phyloP scores from a whole-genome alignment of 768 basidiomycete species.

The Trametes cubensis region DNA sequence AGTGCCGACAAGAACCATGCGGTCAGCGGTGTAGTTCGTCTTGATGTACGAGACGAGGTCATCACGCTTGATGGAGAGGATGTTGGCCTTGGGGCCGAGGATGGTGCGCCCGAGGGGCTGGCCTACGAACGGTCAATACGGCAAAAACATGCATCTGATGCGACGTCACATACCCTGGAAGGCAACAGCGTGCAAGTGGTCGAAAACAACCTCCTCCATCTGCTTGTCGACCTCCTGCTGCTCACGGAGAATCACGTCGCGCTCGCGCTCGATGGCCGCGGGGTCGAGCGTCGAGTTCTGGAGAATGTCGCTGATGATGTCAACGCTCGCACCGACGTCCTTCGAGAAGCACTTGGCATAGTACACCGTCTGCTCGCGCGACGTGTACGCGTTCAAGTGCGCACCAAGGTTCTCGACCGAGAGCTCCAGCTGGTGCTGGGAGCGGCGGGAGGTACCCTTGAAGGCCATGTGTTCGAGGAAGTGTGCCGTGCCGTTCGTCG shows the following conservation, averaged over 20 bases:
- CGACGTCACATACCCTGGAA: slow-evolving; percentile 76
- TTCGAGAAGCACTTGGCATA: slow-evolving; percentile 98
- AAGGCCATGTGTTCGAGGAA: slow-evolving; percentile 99
- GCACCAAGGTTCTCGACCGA: slow-evolving; percentile 98
- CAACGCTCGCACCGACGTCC: slow-evolving; percentile 87
- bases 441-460: slow-evolving; percentile 89
- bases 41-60: slow-evolving; percentile 92
- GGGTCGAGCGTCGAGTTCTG: slow-evolving; percentile 94
- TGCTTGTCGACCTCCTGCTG: slow-evolving; percentile 99
- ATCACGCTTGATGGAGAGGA: slow-evolving; percentile 89
- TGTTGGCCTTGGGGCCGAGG: slow-evolving; percentile 94
- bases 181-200: slow-evolving; percentile 95
- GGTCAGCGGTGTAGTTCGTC: slow-evolving; percentile 97
- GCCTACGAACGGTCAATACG: slow-evolving; percentile 46
- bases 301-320: slow-evolving; percentile 97
- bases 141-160: background rate
- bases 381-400: slow-evolving; percentile 97
- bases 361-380: slow-evolving; percentile 98
- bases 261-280: slow-evolving; percentile 88
- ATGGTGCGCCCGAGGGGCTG: slow-evolving; percentile 97
- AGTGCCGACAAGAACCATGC: slow-evolving; percentile 97
- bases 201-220: slow-evolving; percentile 97
- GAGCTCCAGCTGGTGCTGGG: slow-evolving; percentile 89
- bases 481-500: slow-evolving; percentile 95
- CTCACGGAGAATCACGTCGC: slow-evolving; percentile 94